Percentiles rank a stretch among this genome's conserved stretches.
phyloP scores from a whole-genome alignment of 169 alveolate genomes.

The Cryptosporidium bovis region DNA sequence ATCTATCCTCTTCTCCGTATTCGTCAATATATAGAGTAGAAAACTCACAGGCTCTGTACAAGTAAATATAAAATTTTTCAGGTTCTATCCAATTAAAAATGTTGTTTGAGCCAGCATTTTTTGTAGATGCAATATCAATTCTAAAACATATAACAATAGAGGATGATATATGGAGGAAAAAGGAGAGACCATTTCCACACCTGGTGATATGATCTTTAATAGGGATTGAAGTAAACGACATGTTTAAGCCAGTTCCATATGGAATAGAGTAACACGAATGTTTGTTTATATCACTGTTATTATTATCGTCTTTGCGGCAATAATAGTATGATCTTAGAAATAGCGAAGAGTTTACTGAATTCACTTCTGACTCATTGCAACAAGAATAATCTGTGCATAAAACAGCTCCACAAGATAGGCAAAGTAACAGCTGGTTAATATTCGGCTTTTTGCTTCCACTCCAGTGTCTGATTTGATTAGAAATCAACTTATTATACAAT shows the following conservation, averaged over 20 bases:
- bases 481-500: constrained; percentile 37
- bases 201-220: constrained; percentile 47
- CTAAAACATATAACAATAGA: constrained; percentile 42
- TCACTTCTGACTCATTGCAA: constrained; percentile 36
- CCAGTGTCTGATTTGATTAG: constrained; percentile 40
- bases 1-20: constrained; percentile 65
- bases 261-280: constrained; percentile 26
- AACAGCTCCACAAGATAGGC: constrained; percentile 43
- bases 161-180: constrained; percentile 54
- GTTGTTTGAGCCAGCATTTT: background rate
- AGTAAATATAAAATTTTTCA: constrained; percentile 7
- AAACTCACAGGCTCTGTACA: constrained; percentile 39
- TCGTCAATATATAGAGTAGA: constrained; percentile 60
- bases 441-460: constrained; percentile 1
- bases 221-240: constrained; percentile 25
- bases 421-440: constrained; percentile 24
- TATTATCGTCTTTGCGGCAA: constrained; percentile 1
- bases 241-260: constrained; percentile 31
- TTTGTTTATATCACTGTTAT: background rate
- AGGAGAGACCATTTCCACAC: constrained; percentile 58
- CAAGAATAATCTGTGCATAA: constrained; percentile 40
- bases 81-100: constrained; percentile 37
- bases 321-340: constrained; percentile 29
- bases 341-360: constrained; percentile 7
- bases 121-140: constrained; percentile 32